These are phyloP conservation scores for Saksenaea oblongispora DNA, from an alignment of 371 early-diverging fungal species.

Conservation along the genomic window DNA sequence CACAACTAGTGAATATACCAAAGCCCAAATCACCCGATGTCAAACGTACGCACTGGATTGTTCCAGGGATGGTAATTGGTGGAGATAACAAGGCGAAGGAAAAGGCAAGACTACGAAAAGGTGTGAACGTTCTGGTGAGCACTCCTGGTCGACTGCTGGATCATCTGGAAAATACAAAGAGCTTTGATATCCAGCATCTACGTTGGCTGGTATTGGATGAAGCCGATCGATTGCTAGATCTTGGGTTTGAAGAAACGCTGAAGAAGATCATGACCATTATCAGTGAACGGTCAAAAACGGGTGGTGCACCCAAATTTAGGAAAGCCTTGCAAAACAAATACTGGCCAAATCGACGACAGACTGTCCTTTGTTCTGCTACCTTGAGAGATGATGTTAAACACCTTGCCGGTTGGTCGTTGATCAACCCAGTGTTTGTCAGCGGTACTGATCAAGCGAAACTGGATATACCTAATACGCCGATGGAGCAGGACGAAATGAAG, in stretches of 20 bases:
- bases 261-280: slow-evolving; percentile 76
- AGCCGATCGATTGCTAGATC: slow-evolving; percentile 96
- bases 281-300: slow-evolving; percentile 44
- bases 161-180: slow-evolving; percentile 87
- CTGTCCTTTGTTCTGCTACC: slow-evolving; percentile 94
- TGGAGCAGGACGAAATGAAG: slow-evolving; percentile 44
- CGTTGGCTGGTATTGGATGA: slow-evolving; percentile 97
- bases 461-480: slow-evolving; percentile 22
- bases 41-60: slow-evolving; percentile 88
- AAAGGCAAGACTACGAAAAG: slow-evolving; percentile 90
- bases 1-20: slow-evolving; percentile 66
- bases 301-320: slow-evolving; percentile 19
- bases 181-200: slow-evolving; percentile 72
- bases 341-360: slow-evolving; percentile 77
- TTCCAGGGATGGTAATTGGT: slow-evolving; percentile 89
- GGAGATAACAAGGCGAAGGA: slow-evolving; percentile 93
- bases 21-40: slow-evolving; percentile 48
- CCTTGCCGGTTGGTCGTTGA: slow-evolving; percentile 78
- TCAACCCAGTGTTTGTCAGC: slow-evolving; percentile 70
- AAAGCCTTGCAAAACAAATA: slow-evolving; percentile 26
- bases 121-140: slow-evolving; percentile 92
- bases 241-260: slow-evolving; percentile 95
- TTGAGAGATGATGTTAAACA: slow-evolving; percentile 80
- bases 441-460: slow-evolving; percentile 32
- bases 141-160: slow-evolving; percentile 99